phyloP scores from a whole-genome alignment of 1,284 basidiomycete genomes.

The Trichosporon sp. region DNA sequence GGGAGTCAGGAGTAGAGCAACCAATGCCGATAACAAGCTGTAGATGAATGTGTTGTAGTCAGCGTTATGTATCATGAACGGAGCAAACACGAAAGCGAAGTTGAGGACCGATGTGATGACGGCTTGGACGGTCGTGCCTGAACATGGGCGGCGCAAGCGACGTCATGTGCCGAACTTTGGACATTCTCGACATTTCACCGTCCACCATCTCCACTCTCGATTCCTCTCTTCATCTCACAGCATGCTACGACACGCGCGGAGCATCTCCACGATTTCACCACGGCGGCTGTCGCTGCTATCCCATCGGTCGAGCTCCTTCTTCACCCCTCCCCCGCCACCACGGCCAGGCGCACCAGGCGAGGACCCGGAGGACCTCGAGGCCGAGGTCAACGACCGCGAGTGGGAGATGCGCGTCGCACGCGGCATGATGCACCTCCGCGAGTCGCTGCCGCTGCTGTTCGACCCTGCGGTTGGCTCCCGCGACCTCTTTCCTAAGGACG shows the following conservation, averaged over 20 bases:
- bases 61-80: too few relatives aligned
- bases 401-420: constrained; percentile 55
- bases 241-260: constrained; percentile 1
- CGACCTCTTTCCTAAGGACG: constrained; percentile 50
- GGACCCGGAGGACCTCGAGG: constrained; percentile 37
- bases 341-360: not conserved
- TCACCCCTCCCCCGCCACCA: not conserved
- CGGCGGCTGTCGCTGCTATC: constrained; percentile 17
- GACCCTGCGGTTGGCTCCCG: constrained; percentile 33
- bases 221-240: not conserved
- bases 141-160: not conserved
- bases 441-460: constrained; percentile 54
- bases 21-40: too few relatives aligned
- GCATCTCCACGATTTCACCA: not conserved
- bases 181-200: constrained; percentile 7
- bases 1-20: too few relatives aligned
- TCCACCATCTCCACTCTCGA: not conserved
- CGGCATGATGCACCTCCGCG: constrained; percentile 54
- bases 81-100: not conserved
- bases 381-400: constrained; percentile 53
- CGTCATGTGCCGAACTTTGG: constrained; percentile 19
- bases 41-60: too few relatives aligned
- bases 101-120: not conserved
- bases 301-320: constrained; percentile 11
- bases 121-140: not conserved